Base-by-base conservation (phyloP, 345 rosid genomes). In the Acer negundo region DNA sequence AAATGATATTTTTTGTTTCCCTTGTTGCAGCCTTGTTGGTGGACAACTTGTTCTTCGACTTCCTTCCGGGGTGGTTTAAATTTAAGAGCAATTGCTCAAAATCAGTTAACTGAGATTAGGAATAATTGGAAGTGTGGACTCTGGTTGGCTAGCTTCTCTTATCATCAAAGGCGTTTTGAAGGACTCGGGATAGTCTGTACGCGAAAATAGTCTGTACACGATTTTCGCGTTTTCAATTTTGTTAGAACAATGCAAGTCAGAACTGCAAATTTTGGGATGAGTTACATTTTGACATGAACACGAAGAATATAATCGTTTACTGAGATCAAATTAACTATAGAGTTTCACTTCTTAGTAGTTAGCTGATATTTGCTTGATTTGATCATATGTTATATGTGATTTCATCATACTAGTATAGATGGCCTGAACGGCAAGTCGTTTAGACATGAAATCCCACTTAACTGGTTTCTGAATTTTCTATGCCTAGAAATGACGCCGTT, bases 31-130 rank as follows among this genome's bases (percentile, higher is more conserved):
- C 74, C 85, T 94, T 24, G 67, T 93, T 76, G 98, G 97, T 58
- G 98, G 97, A 51, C 97, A 91, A 70, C 97, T 94, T 5, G 92
- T 93, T 81, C 93, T 94, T 31, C 95, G 97, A 64, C 92, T 94
- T 31, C 98, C 98, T 15, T 90, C 98, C 22, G 97, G 94, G 44
- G 97, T 93, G 58, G 98, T 94, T 75, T 92, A 62, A 82, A 72
- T 69, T 31, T 10, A 13, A 46, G 44, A 15, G 17, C 20, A 19
- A 55, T 15, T 67, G 49, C 62, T 17, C 53, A 19, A 23, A 31
- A 28, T 19, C 55, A 56, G 38, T 40, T 35, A 55, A 67, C 64
- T 64, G 47, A 31, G 1, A 16, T 28, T 31, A 10, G 24, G n/a
- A 74, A 63, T 74, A 74, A 63, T 24, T 46, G 38, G 77, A 63